Conservation (phyloP, 306 rosid species). For the Cucurbita pepo region DNA sequence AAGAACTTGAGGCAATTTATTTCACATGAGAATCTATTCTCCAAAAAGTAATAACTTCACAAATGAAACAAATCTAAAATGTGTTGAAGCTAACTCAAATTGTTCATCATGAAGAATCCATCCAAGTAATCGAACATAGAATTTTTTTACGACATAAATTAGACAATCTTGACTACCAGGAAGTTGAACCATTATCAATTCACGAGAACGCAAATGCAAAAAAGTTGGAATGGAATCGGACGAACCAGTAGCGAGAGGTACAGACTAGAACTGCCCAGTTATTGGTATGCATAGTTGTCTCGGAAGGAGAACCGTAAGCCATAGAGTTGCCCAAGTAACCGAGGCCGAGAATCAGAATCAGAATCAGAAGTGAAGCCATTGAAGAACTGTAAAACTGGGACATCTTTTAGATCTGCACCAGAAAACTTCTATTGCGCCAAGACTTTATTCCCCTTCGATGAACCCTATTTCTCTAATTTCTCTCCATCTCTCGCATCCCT, state of each 20-base stretch:
- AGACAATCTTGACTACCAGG: not conserved
- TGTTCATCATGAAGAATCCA: not conserved
- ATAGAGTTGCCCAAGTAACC: slow-evolving; percentile 11
- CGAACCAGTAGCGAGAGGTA: slow-evolving; percentile 85
- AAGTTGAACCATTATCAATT: not conserved
- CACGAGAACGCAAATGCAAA: not conserved
- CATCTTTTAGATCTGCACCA: slow-evolving; percentile 2
- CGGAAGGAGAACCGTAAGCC: slow-evolving; percentile 31
- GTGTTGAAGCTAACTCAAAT: not conserved
- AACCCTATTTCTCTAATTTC: not conserved
- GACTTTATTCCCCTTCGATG: not conserved
- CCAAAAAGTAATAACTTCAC: not conserved
- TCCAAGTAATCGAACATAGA: not conserved
- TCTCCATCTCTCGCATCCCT: no score
- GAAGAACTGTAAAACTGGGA: slow-evolving; percentile 8
- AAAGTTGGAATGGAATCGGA: not conserved
- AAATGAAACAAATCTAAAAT: not conserved
- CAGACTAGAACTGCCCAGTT: slow-evolving; percentile 93
- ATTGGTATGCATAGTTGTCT: slow-evolving; percentile 64
- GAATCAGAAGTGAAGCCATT: slow-evolving; percentile 10
- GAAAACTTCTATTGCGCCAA: not conserved
- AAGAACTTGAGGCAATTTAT: not conserved
- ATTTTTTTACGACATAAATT: not conserved
- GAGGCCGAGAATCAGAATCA: slow-evolving; percentile 27
- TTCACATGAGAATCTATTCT: not conserved